These are phyloP conservation scores for Blastobotrys mokoenaii DNA, from an alignment of 805 yeast species.

Conservation along the genomic window DNA sequence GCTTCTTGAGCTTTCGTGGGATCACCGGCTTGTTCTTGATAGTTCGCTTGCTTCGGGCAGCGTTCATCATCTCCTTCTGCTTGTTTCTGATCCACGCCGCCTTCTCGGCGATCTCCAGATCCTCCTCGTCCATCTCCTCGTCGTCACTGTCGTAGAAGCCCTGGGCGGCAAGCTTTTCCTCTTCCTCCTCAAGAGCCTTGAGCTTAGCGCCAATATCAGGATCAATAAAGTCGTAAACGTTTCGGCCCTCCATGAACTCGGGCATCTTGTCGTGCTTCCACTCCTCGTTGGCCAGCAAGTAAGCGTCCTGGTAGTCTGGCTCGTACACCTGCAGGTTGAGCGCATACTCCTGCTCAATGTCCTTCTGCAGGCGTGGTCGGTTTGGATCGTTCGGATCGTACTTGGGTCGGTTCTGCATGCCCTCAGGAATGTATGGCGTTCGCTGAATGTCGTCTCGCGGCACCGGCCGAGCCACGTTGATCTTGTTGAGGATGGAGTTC, in stretches of 20 bases:
- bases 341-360: slow-evolving; percentile 89
- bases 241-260: slow-evolving; percentile 90
- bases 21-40: slow-evolving; percentile 87
- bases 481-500: slow-evolving; percentile 82
- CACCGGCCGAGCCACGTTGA: slow-evolving; percentile 87
- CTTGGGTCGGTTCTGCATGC: slow-evolving; percentile 48
- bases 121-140: slow-evolving; percentile 51
- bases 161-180: slow-evolving; percentile 83
- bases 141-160: slow-evolving; percentile 94
- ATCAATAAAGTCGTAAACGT: slow-evolving; percentile 94
- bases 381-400: slow-evolving; percentile 76
- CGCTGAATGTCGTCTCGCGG: slow-evolving; percentile 76
- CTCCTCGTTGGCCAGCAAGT: slow-evolving; percentile 86
- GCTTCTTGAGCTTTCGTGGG: slow-evolving; percentile 65
- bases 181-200: slow-evolving; percentile 94
- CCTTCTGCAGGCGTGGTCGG: slow-evolving; percentile 74
- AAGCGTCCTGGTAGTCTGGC: slow-evolving; percentile 86
- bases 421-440: slow-evolving; percentile 76
- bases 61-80: slow-evolving; percentile 88
- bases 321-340: slow-evolving; percentile 94
- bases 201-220: slow-evolving; percentile 90
- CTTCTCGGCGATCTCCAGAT: slow-evolving; percentile 63
- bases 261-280: slow-evolving; percentile 99
- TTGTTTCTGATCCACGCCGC: slow-evolving; percentile 94
- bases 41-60: slow-evolving; percentile 78